Percentiles rank a stretch among this genome's conserved stretches.
Evolutionary conservation across 345 rosid genomes (phyloP).

Genomic region (Sonneratia alba): DNA sequence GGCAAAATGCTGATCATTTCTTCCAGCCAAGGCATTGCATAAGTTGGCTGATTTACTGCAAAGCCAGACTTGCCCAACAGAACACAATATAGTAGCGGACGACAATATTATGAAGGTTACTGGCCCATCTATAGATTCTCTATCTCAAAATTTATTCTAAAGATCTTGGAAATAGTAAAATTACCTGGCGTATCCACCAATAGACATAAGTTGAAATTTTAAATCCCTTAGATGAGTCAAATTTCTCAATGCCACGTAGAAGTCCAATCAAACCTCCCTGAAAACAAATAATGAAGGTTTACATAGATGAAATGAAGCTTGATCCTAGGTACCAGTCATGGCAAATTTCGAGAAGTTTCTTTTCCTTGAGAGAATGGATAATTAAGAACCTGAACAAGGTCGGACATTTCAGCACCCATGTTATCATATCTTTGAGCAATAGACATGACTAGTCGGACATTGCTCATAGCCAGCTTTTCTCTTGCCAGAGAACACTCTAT

Average conservation of each 20-base stretch:
- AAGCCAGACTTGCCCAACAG: neutral
- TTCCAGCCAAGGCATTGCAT: neutral
- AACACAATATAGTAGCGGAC: neutral
- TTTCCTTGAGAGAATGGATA: constrained; percentile 9
- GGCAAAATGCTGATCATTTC: neutral
- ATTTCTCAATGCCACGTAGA: constrained; percentile 89
- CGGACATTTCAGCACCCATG: constrained; percentile 93
- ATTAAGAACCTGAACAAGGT: constrained; percentile 79
- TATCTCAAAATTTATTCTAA: neutral
- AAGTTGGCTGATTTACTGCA: neutral
- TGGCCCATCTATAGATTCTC: neutral
- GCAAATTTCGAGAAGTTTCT: neutral
- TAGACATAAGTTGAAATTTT: constrained; percentile 89
- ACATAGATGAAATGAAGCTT: neutral
- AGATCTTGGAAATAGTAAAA: neutral
- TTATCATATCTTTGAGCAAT: constrained; percentile 85
- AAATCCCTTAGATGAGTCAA: constrained; percentile 86
- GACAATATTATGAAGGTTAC: neutral
- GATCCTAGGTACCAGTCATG: neutral
- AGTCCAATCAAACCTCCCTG: constrained; percentile 95
- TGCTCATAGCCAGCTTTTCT: constrained; percentile 93
- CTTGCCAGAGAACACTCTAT: constrained; percentile 76
- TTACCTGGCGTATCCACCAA: constrained; percentile 99
- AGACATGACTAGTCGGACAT: constrained; percentile 91
- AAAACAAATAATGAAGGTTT: constrained; percentile 9